Percentiles rank a stretch among this genome's conserved stretches.
Evolutionary conservation across 2,329 filamentous ascomycete genomes (phyloP).

Genomic region (Hymenoscyphus occultus): DNA sequence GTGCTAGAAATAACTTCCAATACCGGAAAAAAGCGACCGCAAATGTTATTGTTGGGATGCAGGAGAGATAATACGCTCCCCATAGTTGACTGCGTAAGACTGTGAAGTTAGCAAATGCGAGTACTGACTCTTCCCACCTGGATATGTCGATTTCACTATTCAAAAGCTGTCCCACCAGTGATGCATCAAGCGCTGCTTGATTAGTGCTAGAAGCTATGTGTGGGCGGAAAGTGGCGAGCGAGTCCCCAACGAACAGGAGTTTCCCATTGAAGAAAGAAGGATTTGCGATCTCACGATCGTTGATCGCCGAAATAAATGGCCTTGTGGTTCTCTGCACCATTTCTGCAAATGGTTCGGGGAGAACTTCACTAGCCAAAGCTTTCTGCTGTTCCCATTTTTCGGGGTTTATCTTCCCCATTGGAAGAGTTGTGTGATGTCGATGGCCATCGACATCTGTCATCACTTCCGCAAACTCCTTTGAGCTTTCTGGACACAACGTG

Average conservation of each 20-base stretch:
- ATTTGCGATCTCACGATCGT: slow-evolving; percentile 39
- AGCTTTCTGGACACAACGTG: slow-evolving; percentile 32
- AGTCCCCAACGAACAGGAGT: slow-evolving; percentile 40
- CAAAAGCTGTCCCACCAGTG: no score
- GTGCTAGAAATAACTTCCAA: no score
- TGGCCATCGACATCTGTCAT: slow-evolving; percentile 32
- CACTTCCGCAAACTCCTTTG: slow-evolving; percentile 17
- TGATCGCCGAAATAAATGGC: slow-evolving; percentile 44
- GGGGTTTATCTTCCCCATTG: slow-evolving; percentile 19
- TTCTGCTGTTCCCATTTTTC: not conserved
- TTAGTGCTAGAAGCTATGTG: slow-evolving; percentile 12
- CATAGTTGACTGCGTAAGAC: no score
- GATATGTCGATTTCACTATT: no score
- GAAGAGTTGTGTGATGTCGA: slow-evolving; percentile 18
- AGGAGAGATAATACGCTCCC: no score
- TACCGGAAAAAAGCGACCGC: no score
- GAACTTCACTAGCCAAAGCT: not conserved
- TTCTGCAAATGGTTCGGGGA: slow-evolving; percentile 22
- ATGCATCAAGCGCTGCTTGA: no score
- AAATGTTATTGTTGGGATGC: no score
- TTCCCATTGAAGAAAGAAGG: slow-evolving; percentile 40
- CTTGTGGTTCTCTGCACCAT: slow-evolving; percentile 40
- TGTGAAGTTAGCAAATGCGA: no score
- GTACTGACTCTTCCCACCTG: no score
- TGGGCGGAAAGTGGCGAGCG: slow-evolving; percentile 10